Evolutionary conservation across 2,329 filamentous ascomycete species (phyloP).

Genomic region (Laburnicola sp.): DNA sequence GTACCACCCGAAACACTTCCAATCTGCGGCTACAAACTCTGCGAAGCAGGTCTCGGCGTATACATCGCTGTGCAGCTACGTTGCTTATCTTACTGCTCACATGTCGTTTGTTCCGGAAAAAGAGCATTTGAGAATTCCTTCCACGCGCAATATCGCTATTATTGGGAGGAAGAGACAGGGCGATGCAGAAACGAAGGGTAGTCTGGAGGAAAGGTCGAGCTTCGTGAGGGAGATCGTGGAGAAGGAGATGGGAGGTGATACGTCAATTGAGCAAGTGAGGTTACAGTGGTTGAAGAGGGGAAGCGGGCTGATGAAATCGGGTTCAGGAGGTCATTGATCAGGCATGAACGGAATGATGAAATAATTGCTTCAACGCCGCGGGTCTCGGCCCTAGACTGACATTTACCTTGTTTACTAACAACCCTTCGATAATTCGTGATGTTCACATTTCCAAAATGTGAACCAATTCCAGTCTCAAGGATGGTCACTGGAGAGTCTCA

Average conservation of each 20-base stretch:
- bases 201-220: slow-evolving; percentile 60
- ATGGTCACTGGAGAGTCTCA: no score
- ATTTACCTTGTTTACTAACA: no score
- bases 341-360: no score
- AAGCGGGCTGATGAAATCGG: slow-evolving; percentile 50
- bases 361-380: no score
- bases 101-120: slow-evolving; percentile 77
- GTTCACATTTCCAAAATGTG: no score
- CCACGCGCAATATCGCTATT: slow-evolving; percentile 82
- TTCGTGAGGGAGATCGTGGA: slow-evolving; percentile 66
- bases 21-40: slow-evolving; percentile 19
- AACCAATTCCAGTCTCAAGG: no score
- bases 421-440: no score
- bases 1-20: slow-evolving; percentile 17
- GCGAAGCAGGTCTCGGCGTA: slow-evolving; percentile 68
- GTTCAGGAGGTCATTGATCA: slow-evolving; percentile 48
- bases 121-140: slow-evolving; percentile 88
- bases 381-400: no score
- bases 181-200: slow-evolving; percentile 57
- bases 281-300: slow-evolving; percentile 58
- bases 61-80: slow-evolving; percentile 79
- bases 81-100: slow-evolving; percentile 67
- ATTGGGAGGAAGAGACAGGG: slow-evolving; percentile 60
- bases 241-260: slow-evolving; percentile 49
- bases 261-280: slow-evolving; percentile 48